phyloP scores from a whole-genome alignment of 2,329 filamentous ascomycete genomes.

The Neofusicoccum sp. region DNA sequence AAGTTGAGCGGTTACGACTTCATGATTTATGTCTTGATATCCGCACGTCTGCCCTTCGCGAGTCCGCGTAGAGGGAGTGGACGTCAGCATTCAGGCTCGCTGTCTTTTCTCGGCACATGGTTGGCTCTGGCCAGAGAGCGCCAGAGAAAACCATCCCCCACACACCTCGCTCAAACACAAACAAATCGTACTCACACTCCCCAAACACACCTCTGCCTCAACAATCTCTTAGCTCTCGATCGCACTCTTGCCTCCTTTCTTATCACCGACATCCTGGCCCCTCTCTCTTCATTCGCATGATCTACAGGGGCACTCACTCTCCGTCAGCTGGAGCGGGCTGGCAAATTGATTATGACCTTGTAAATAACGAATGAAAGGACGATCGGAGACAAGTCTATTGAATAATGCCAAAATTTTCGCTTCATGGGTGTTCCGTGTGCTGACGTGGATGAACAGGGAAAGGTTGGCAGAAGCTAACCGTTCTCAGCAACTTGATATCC shows the following conservation, averaged over 20 bases:
- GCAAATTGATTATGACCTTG: slow-evolving; percentile 17
- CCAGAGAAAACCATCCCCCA: slow-evolving; percentile 2
- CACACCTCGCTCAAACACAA: slow-evolving; percentile 16
- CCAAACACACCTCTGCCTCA: slow-evolving; percentile 15
- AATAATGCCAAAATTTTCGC: slow-evolving; percentile 13
- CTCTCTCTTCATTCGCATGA: slow-evolving; percentile 18
- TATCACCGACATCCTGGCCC: slow-evolving; percentile 13
- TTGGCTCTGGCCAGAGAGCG: slow-evolving; percentile 3
- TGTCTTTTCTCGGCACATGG: slow-evolving; percentile 24
- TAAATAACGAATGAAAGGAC: slow-evolving; percentile 19
- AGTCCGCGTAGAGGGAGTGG: slow-evolving; percentile 25
- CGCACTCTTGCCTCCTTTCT: slow-evolving; percentile 16
- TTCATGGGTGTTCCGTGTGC: neutral
- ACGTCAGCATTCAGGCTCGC: slow-evolving; percentile 23
- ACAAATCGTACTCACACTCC: slow-evolving; percentile 15
- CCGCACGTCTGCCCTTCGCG: slow-evolving; percentile 28
- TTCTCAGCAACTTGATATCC: neutral
- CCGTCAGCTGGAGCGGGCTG: slow-evolving; percentile 12
- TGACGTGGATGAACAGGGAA: neutral
- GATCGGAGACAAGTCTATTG: slow-evolving; percentile 14
- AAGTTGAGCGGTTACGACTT: slow-evolving; percentile 43
- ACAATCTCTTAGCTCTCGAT: slow-evolving; percentile 19
- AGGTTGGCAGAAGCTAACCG: neutral
- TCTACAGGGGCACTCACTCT: slow-evolving; percentile 19
- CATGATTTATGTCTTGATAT: slow-evolving; percentile 43